Evolutionary conservation across 2,329 filamentous ascomycete species (phyloP).

Genomic region (Colletotrichum magnum): DNA sequence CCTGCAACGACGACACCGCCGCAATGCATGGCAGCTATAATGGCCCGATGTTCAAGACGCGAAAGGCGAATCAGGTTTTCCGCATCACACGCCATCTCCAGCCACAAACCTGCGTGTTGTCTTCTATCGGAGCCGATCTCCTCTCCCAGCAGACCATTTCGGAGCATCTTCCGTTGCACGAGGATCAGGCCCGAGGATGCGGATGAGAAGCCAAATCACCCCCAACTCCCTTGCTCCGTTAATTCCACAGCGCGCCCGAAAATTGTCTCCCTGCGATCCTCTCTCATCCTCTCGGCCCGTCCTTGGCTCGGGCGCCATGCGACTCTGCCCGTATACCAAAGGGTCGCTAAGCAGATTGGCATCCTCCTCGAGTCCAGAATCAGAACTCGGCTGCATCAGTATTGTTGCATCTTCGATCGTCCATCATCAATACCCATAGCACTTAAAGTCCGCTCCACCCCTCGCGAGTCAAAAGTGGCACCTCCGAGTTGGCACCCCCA

Average conservation of each 20-base stretch:
- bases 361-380: constrained; percentile 26
- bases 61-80: background rate
- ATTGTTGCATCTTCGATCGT: constrained; percentile 37
- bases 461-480: constrained; percentile 37
- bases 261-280: background rate
- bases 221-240: background rate
- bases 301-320: constrained; percentile 3
- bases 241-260: too few species aligned
- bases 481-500: constrained; percentile 20
- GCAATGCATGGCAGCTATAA: background rate
- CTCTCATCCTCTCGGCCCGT: background rate
- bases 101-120: constrained; percentile 4
- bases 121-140: background rate
- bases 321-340: background rate
- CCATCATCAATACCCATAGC: constrained; percentile 31
- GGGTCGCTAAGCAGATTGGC: constrained; percentile 24
- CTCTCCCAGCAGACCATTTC: background rate
- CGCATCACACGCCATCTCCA: constrained; percentile 3
- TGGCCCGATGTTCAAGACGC: background rate
- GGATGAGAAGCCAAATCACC: constrained; percentile 4
- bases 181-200: constrained; percentile 10
- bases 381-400: constrained; percentile 32
- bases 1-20: too few species aligned
- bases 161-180: constrained; percentile 9
- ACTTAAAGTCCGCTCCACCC: constrained; percentile 28